Evolutionary conservation across 768 basidiomycete genomes (phyloP), one percentile per base, ranked within the genome.

Genomic region (Lactarius evosmus): DNA sequence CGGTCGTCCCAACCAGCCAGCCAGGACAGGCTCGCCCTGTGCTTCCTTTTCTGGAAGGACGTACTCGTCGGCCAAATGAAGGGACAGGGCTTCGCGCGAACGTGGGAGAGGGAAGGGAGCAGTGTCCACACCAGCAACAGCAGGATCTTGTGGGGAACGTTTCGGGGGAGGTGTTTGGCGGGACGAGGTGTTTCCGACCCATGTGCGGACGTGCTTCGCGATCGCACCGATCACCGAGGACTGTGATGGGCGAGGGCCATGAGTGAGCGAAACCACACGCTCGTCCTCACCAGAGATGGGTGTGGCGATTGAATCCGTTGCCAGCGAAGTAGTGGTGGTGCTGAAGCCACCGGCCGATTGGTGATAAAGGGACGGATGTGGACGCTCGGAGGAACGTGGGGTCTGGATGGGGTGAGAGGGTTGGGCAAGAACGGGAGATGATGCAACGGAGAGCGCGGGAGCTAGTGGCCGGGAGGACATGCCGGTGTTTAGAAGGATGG

Each of bases 241-340:
- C 29, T 65, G 66, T 6, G 32, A 11, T 2, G 41, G 25, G 14
- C 44, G 66, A 11, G 34, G 29, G 16, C 27, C 40, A 19, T 55
- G 33, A 11, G 29, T 1, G 6, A 29, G 52, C 9, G 57, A 52
- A 29, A 55, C 44, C 1, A 64, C 44, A 4, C 36, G 64, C 9
- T 64, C 65, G 27, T 64, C 65, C 14, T 66, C 65, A 22, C 59
- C 59, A 34, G 64, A 65, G 32, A 65, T 27, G 16, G 75, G 67
- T 2, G 76, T 73, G 62, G 78, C 78, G 56, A 74, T 72, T 0
- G 73, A 64, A 14, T 74, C 71, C 41, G 69, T 71, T 12, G 70
- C 51, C 41, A 61, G 49, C 25, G 70, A 63, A 14, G 70, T 69
- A 16, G 68, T 71, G n/a, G 60, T 66, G 19, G 56, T 55, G 57